phyloP scores from a whole-genome alignment of 2,329 filamentous ascomycete species.

The Daldinia sp. region DNA sequence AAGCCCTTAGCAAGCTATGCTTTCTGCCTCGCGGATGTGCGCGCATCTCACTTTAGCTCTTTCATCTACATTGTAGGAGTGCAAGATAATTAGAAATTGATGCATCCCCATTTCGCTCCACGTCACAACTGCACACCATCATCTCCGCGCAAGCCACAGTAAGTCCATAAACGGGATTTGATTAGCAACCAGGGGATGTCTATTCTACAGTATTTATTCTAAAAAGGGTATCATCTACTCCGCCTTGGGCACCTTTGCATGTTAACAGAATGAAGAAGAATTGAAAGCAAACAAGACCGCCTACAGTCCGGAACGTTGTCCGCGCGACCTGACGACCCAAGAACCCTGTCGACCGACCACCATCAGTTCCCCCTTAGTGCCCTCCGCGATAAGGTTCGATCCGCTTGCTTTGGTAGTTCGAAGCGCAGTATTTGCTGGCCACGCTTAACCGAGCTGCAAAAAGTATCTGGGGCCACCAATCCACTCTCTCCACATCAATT shows the following conservation, averaged over 20 bases:
- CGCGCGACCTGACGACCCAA: conserved; percentile 28
- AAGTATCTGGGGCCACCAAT: conserved; percentile 29
- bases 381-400: conserved; percentile 23
- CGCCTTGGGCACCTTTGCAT: conserved; percentile 45
- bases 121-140: conserved; percentile 37
- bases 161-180: conserved; percentile 19
- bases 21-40: conserved; percentile 16
- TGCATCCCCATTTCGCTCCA: conserved; percentile 31
- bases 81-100: conserved; percentile 18
- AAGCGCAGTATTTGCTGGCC: conserved; percentile 32
- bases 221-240: conserved; percentile 46
- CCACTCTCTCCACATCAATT: conserved; percentile 28
- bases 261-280: conserved; percentile 25
- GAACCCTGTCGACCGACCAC: conserved; percentile 30
- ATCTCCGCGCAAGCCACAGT: conserved; percentile 31
- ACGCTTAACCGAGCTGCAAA: conserved; percentile 39
- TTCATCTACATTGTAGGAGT: conserved; percentile 14
- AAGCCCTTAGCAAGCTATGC: conserved; percentile 18
- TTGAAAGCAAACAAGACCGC: conserved; percentile 29
- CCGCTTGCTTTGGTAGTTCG: conserved; percentile 17
- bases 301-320: conserved; percentile 20
- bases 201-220: conserved; percentile 40
- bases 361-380: not conserved
- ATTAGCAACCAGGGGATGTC: conserved; percentile 34
- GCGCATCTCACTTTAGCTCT: conserved; percentile 11